phyloP scores from a whole-genome alignment of 2,329 filamentous ascomycete genomes.

The Penicillium sp. region DNA sequence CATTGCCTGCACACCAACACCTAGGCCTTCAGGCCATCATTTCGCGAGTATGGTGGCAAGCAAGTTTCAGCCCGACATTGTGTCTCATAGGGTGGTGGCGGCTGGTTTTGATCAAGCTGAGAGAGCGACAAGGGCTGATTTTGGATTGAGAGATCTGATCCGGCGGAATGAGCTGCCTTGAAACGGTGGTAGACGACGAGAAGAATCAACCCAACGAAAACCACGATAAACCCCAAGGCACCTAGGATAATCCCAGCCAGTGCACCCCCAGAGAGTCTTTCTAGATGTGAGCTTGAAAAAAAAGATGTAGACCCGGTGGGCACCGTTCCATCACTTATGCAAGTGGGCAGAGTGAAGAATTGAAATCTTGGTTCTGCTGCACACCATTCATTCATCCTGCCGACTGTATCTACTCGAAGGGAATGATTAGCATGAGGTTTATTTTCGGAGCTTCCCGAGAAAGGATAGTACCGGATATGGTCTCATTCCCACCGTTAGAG shows the following conservation, averaged over 20 bases:
- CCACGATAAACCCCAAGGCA: neutral
- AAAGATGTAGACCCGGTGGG: neutral
- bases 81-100: too few relatives aligned
- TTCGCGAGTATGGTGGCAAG: too few relatives aligned
- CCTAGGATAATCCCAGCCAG: neutral
- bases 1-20: too few relatives aligned
- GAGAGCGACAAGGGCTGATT: too few relatives aligned
- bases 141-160: too few relatives aligned
- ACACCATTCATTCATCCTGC: neutral
- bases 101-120: too few relatives aligned
- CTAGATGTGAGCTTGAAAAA: neutral
- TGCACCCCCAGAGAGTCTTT: neutral
- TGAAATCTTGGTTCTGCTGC: neutral
- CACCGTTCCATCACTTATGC: neutral
- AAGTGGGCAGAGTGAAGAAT: neutral
- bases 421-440: neutral
- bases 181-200: neutral
- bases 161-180: neutral
- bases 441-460: neutral
- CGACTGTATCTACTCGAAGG: neutral
- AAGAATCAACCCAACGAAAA: neutral
- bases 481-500: neutral
- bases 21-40: too few relatives aligned
- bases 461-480: neutral
- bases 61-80: too few relatives aligned